Conservation (phyloP, 495 filamentous ascomycete species). For the Daldinia childiae region DNA sequence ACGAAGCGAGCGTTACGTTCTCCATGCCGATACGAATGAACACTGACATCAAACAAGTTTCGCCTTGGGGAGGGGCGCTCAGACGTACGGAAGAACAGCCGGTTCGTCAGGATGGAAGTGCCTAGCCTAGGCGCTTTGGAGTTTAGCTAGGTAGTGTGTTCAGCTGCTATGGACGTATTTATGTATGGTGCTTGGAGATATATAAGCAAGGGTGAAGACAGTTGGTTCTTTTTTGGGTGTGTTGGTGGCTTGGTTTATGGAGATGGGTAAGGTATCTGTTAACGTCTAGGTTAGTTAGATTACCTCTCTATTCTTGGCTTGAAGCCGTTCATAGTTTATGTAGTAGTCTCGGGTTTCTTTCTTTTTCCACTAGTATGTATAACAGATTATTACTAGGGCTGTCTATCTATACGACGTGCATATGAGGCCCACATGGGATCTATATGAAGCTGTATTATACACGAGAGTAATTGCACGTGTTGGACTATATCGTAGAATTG, state of each 20-base stretch:
- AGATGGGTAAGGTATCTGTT: background rate
- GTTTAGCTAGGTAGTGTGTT: slow-evolving; percentile 4
- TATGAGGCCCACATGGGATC: slow-evolving; percentile 7
- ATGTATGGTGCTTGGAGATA: background rate
- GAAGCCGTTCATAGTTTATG: background rate
- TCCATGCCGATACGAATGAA: slow-evolving; percentile 3
- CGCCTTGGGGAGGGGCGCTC: slow-evolving; percentile 2
- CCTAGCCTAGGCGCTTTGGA: background rate
- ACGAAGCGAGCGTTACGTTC: background rate
- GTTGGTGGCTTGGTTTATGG: background rate
- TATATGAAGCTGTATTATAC: slow-evolving; percentile 25
- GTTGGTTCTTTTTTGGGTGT: background rate
- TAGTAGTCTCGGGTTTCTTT: background rate
- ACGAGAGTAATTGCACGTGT: slow-evolving; percentile 10
- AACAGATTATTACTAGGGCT: background rate
- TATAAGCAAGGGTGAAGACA: background rate
- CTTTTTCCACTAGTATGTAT: background rate
- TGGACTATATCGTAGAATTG: background rate
- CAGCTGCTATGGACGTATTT: background rate
- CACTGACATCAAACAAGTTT: slow-evolving; percentile 25
- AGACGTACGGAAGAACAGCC: slow-evolving; percentile 25
- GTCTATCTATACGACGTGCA: slow-evolving; percentile 8
- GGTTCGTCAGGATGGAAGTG: slow-evolving; percentile 1
- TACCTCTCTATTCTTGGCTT: background rate
- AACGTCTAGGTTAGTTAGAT: background rate